Evolutionary conservation across 75 land plant species (phyloP).

Genomic region (Selaginella moellendorffii): DNA sequence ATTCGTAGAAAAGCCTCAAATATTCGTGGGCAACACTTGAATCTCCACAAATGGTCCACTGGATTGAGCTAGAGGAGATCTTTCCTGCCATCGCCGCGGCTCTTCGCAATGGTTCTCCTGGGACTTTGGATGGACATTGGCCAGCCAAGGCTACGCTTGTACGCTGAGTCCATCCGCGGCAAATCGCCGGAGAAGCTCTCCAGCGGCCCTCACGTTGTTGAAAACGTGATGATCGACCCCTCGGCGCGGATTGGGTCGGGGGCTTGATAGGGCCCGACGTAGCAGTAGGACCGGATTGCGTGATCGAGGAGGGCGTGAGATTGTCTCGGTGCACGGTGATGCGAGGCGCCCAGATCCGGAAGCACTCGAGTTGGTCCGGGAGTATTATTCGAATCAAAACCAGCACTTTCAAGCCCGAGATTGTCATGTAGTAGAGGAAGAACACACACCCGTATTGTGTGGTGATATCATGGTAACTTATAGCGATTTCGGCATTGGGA

Average conservation of each 20-base stretch:
- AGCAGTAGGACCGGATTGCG: neutral
- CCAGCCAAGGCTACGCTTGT: slow-evolving; percentile 1
- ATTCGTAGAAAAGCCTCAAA: slow-evolving; percentile 4
- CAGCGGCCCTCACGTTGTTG: neutral
- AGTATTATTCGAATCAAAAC: slow-evolving; percentile 6
- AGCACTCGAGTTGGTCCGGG: neutral
- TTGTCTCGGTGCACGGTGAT: neutral
- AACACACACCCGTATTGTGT: too few species aligned
- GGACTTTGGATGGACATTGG: slow-evolving; percentile 8
- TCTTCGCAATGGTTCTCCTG: slow-evolving; percentile 12
- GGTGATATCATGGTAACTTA: too few species aligned
- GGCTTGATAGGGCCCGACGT: slow-evolving; percentile 3
- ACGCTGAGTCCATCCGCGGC: neutral
- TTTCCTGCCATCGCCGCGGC: neutral
- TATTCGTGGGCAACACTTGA: slow-evolving; percentile 4
- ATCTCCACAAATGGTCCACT: neutral
- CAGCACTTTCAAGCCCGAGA: slow-evolving; percentile 4
- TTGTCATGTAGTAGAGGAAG: slow-evolving; percentile 7
- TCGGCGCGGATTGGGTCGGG: neutral
- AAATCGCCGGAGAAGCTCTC: neutral
- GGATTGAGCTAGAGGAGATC: slow-evolving; percentile 4
- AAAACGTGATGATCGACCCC: slow-evolving; percentile 4
- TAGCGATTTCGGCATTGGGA: too few species aligned
- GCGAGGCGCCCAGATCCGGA: neutral
- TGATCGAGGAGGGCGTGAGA: slow-evolving; percentile 1